Conservation (phyloP, 2,329 filamentous ascomycete species). For the Catunica adiposa region DNA sequence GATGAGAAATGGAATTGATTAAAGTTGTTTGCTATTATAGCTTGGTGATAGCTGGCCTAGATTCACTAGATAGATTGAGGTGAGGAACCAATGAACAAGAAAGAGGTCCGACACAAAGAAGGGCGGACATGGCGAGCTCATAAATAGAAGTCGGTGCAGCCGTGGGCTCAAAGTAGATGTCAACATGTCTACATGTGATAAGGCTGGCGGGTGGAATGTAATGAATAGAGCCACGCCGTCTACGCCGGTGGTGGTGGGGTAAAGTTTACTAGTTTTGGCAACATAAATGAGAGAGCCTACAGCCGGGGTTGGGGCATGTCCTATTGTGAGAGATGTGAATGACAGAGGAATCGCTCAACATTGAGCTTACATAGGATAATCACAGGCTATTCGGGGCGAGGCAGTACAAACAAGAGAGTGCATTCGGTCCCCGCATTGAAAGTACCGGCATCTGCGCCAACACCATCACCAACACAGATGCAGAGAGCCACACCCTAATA, state of each 20-base stretch:
- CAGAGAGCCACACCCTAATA: neutral
- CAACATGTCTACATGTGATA: neutral
- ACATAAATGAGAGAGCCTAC: neutral
- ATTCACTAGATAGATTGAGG: neutral
- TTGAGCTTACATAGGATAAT: neutral
- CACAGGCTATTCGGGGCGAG: neutral
- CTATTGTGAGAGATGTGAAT: neutral
- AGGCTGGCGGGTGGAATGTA: neutral
- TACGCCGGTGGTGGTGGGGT: neutral
- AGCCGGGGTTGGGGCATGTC: neutral
- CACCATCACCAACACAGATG: too few species aligned
- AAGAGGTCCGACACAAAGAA: neutral
- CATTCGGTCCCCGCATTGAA: neutral
- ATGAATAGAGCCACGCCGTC: neutral
- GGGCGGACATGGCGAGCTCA: neutral
- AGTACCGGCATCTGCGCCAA: neutral
- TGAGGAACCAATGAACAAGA: neutral
- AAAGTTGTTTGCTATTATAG: too few species aligned
- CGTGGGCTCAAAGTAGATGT: neutral
- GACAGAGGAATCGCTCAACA: neutral
- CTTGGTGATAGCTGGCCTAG: neutral
- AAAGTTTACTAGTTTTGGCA: neutral
- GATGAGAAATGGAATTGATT: too few species aligned
- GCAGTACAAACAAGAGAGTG: neutral
- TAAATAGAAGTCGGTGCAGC: neutral